phyloP scores from a whole-genome alignment of 805 yeast genomes.

The Blastobotrys terrestris region DNA sequence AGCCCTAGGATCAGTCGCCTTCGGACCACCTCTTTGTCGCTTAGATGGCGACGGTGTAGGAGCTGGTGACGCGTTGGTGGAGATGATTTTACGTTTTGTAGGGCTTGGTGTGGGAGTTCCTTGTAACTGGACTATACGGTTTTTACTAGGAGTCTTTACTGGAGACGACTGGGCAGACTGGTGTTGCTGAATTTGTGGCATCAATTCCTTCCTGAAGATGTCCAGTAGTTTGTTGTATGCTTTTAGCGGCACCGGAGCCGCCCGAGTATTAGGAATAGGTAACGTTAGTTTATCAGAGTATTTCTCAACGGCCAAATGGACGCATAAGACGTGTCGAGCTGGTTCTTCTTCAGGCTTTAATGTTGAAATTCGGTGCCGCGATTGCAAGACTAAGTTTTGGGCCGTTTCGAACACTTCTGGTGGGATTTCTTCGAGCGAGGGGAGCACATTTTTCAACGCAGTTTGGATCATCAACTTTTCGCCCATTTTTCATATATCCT shows the following conservation, averaged over 20 bases:
- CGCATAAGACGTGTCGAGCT: conserved; percentile 20
- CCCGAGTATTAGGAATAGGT: conserved; percentile 12
- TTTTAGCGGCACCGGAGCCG: conserved; percentile 22
- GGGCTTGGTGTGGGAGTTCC: conserved; percentile 5
- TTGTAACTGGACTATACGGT: neutral
- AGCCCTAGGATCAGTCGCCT: conserved; percentile 18
- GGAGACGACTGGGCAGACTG: neutral
- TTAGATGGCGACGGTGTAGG: conserved; percentile 13
- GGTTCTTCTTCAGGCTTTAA: conserved; percentile 22
- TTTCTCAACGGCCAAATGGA: conserved; percentile 22
- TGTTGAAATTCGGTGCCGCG: conserved; percentile 9
- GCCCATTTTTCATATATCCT: conserved; percentile 15
- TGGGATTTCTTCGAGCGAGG: conserved; percentile 8
- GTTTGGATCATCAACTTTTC: neutral
- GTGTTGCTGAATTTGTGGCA: conserved; percentile 1
- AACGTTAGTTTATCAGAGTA: conserved; percentile 9
- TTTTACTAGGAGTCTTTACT: neutral
- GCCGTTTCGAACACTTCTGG: conserved; percentile 9
- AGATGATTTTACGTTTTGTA: conserved; percentile 1
- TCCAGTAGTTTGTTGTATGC: conserved; percentile 15
- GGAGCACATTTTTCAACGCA: conserved; percentile 9
- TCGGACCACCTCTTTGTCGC: conserved; percentile 16
- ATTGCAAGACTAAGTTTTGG: conserved; percentile 10
- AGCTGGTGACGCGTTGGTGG: conserved; percentile 1
- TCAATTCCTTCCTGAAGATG: conserved; percentile 16